Conservation (phyloP, 2,329 filamentous ascomycete genomes). For the Pseudocercospora cruenta region DNA sequence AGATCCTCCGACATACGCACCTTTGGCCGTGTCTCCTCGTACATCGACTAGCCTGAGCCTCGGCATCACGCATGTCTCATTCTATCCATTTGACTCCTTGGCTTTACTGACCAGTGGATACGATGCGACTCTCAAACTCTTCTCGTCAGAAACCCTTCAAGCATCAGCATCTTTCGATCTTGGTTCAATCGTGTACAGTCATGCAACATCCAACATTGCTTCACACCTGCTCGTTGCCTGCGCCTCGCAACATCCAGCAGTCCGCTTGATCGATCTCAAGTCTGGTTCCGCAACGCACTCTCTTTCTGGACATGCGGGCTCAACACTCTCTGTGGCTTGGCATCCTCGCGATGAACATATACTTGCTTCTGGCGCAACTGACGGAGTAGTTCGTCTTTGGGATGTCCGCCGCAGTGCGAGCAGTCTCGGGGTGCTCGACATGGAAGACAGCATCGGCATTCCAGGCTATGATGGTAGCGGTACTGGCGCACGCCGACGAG, state of each 20-base stretch:
- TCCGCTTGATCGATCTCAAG: slow-evolving; percentile 83
- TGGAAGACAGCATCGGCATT: slow-evolving; percentile 79
- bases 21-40: slow-evolving; percentile 28
- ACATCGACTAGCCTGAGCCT: slow-evolving; percentile 61
- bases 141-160: slow-evolving; percentile 65
- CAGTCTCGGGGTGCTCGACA: slow-evolving; percentile 76
- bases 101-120: slow-evolving; percentile 78
- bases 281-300: slow-evolving; percentile 70
- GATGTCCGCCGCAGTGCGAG: slow-evolving; percentile 80
- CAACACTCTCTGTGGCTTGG: slow-evolving; percentile 71
- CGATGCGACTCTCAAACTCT: slow-evolving; percentile 76
- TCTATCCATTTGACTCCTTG: slow-evolving; percentile 76
- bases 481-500: slow-evolving; percentile 47
- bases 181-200: slow-evolving; percentile 71
- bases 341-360: slow-evolving; percentile 78
- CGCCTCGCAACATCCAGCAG: slow-evolving; percentile 81
- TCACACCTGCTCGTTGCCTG: slow-evolving; percentile 80
- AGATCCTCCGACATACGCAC: slow-evolving; percentile 15
- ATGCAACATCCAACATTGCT: slow-evolving; percentile 75
- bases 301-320: slow-evolving; percentile 54
- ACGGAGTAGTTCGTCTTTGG: slow-evolving; percentile 83
- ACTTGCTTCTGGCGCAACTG: slow-evolving; percentile 80
- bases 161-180: slow-evolving; percentile 70
- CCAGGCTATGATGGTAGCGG: slow-evolving; percentile 51
- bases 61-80: slow-evolving; percentile 74